These are phyloP conservation scores for Eucalyptus urophylla DNA, from an alignment of 345 rosid species.

Conservation along the genomic window DNA sequence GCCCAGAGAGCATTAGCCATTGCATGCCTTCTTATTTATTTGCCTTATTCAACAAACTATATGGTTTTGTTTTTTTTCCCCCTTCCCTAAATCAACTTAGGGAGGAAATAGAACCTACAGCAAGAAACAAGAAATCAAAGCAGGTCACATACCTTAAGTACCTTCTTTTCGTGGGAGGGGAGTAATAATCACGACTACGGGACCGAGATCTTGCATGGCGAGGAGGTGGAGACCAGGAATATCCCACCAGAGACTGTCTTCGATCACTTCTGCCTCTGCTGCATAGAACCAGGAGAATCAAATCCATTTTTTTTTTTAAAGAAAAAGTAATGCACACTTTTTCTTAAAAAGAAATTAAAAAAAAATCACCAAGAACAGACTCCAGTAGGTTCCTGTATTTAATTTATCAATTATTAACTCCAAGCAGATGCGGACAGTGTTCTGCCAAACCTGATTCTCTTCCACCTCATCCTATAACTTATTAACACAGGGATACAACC, in stretches of 20 bases:
- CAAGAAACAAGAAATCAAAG: background rate
- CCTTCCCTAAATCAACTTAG: background rate
- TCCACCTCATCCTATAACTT: too few species aligned
- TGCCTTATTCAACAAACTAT: background rate
- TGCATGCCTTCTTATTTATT: background rate
- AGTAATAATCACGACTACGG: slow-evolving; percentile 38
- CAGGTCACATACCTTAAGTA: slow-evolving; percentile 37
- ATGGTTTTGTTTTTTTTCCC: background rate
- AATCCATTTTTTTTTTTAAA: background rate
- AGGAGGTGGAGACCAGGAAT: slow-evolving; percentile 63
- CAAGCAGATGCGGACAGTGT: too few species aligned
- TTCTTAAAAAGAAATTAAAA: background rate
- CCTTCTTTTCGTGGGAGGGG: slow-evolving; percentile 47
- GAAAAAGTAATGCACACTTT: background rate
- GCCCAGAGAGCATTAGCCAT: background rate
- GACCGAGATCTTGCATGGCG: slow-evolving; percentile 59
- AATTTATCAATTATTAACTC: too few species aligned
- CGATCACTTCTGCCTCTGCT: slow-evolving; percentile 30
- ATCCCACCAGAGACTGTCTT: slow-evolving; percentile 50
- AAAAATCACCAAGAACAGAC: background rate
- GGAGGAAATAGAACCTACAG: background rate
- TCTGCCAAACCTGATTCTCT: too few species aligned
- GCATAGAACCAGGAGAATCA: background rate
- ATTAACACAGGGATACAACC: too few species aligned
- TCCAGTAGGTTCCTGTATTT: too few species aligned